Evolutionary conservation across 352 stramenopile genomes (phyloP), one percentile per base, ranked within the genome.

Genomic region (Peronospora farinosa): DNA sequence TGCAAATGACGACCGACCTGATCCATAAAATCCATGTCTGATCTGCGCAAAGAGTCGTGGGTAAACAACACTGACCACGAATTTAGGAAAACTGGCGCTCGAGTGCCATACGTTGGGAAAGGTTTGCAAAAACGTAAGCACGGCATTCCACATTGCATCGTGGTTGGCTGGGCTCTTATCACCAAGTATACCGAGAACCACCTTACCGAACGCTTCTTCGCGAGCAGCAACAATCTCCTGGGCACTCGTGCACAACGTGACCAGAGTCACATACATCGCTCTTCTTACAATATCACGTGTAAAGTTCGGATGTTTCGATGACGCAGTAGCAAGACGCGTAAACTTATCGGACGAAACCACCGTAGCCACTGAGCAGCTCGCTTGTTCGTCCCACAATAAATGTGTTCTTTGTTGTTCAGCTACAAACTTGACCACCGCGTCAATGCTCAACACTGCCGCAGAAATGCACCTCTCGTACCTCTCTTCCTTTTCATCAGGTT

Each of bases 291-390:
- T 67, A 33, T 85, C 77, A 17, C 78, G 72, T 16, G 78, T 74
- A 38, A 92, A 92, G 39, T 80, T 88, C 15, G 67, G 51, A 42
- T 89, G 84, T 63, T 92, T 92, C 0, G 78, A 89, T 3, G 74
- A 68, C 10, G 68, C 60, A 2, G 71, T 74, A 5, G 74, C 72
- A 17, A 89, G 63, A 2, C 61, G 63, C 9, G 51, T 65, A 38
- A 92, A 88, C 32, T 78, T 77, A 48, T 86, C 74, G 0, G 74
- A 78, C 1, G 66, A 75, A 10, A 88, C 61, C 0, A 90, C 64
- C 2, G 52, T 57, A 2, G 71, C 72, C 35, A 88, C 65, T 0
- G 75, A 73, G 35, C 65, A 70, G 7, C 30, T 54, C 12, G 42
- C 51, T 8, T 68, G 51, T 30, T 65, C 54, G 33, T 76, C 68